phyloP scores from a whole-genome alignment of 768 basidiomycete species.

The Tremella mesenterica region DNA sequence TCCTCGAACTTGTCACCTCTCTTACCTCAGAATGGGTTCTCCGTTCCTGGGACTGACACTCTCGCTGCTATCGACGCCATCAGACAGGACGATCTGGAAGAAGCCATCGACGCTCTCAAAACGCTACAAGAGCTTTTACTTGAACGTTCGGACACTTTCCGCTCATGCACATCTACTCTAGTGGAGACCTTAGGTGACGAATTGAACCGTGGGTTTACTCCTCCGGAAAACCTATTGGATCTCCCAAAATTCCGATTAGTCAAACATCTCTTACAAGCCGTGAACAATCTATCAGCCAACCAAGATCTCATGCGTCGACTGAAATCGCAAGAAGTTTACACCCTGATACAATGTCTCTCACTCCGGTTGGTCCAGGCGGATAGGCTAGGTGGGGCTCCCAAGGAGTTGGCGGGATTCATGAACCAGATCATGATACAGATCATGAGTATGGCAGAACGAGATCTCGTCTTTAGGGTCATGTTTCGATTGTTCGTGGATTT shows the following conservation, averaged over 20 bases:
- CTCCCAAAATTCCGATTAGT: constrained; percentile 84
- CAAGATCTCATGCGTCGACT: constrained; percentile 75
- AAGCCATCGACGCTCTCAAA: constrained; percentile 89
- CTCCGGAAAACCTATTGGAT: constrained; percentile 60
- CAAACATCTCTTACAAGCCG: constrained; percentile 93
- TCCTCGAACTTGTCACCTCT: neutral
- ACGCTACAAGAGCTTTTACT: constrained; percentile 79
- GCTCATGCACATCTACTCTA: constrained; percentile 63
- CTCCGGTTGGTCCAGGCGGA: constrained; percentile 87
- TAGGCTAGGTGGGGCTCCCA: constrained; percentile 70
- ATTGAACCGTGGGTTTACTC: constrained; percentile 85
- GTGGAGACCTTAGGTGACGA: constrained; percentile 83
- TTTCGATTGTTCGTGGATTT: constrained; percentile 75
- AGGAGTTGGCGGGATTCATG: constrained; percentile 90
- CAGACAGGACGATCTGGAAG: constrained; percentile 70
- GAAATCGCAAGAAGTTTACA: constrained; percentile 71
- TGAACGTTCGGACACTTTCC: constrained; percentile 67
- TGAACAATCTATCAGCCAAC: constrained; percentile 91
- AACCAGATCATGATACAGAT: constrained; percentile 95
- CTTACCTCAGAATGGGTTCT: neutral
- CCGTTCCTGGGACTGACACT: constrained; percentile 29
- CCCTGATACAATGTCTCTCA: constrained; percentile 84
- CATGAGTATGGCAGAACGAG: constrained; percentile 80
- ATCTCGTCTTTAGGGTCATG: constrained; percentile 65
- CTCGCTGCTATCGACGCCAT: constrained; percentile 82